A percentile compares a stretch with the other conserved stretches of the same genome.
Evolutionary conservation across 2,329 filamentous ascomycete genomes (phyloP).

Genomic region (Colletotrichum abscissum): DNA sequence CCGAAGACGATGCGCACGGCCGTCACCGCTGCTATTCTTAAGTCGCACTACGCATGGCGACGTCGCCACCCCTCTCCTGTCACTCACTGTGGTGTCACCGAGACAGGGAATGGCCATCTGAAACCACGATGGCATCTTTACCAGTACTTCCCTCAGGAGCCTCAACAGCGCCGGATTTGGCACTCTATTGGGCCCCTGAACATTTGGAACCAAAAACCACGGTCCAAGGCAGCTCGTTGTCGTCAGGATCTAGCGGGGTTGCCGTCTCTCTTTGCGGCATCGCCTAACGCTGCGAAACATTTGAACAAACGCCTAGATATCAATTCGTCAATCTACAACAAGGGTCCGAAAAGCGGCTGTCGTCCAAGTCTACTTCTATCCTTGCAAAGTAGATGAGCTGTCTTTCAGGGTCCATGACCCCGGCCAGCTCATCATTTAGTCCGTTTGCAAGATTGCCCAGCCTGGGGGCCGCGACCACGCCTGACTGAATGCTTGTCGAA

Average conservation of each 20-base stretch:
- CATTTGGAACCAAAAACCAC: neutral
- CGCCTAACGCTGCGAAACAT: slow-evolving; percentile 1
- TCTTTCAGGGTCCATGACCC: neutral
- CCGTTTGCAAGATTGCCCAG: slow-evolving; percentile 27
- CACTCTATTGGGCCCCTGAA: neutral
- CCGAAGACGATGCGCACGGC: slow-evolving; percentile 51
- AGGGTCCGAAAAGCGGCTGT: slow-evolving; percentile 7
- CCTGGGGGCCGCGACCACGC: slow-evolving; percentile 7
- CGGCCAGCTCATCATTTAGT: neutral
- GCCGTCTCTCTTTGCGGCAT: neutral
- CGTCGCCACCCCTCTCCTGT: slow-evolving; percentile 42
- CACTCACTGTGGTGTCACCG: slow-evolving; percentile 47
- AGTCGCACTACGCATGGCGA: slow-evolving; percentile 39
- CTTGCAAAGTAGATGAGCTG: neutral
- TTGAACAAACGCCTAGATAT: slow-evolving; percentile 24
- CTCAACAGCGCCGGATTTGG: slow-evolving; percentile 7
- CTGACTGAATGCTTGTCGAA: neutral
- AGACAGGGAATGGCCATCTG: slow-evolving; percentile 45
- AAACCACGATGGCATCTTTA: slow-evolving; percentile 40
- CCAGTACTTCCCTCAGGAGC: slow-evolving; percentile 17
- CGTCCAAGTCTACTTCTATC: neutral
- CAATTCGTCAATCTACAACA: slow-evolving; percentile 2
- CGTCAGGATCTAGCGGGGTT: slow-evolving; percentile 28
- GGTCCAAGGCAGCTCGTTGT: neutral
- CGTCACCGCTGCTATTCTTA: slow-evolving; percentile 39